Conservation (phyloP, 306 rosid species). For the Purshia tridentata region DNA sequence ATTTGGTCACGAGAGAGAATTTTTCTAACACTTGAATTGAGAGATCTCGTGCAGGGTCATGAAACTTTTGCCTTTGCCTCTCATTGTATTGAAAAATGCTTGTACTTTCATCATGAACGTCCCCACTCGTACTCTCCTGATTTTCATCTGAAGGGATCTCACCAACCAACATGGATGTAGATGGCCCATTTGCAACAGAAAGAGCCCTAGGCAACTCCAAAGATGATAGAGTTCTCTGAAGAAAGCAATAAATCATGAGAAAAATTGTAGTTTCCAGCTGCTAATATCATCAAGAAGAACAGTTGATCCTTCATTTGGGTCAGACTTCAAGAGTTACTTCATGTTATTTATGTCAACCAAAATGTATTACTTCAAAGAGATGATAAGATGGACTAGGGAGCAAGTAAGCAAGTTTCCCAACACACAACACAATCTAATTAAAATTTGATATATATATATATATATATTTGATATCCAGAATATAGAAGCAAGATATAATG, state of each 20-base stretch:
- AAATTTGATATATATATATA: too few species aligned
- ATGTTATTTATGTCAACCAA: neutral
- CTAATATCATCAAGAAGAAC: neutral
- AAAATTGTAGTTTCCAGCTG: constrained; percentile 25
- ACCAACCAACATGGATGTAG: constrained; percentile 40
- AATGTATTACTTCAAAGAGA: too few species aligned
- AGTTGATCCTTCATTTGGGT: neutral
- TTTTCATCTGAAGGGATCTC: constrained; percentile 49
- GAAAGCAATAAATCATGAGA: constrained; percentile 36
- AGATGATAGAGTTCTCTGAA: constrained; percentile 88
- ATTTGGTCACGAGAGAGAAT: constrained; percentile 93
- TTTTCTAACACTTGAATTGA: constrained; percentile 94
- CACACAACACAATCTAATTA: neutral
- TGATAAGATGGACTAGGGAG: neutral
- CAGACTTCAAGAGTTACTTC: neutral
- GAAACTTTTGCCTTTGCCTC: constrained; percentile 57
- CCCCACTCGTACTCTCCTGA: constrained; percentile 48
- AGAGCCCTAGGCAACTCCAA: constrained; percentile 92
- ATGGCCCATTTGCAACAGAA: constrained; percentile 56
- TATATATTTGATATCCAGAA: too few species aligned
- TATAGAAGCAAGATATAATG: constrained; percentile 2
- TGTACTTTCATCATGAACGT: constrained; percentile 40
- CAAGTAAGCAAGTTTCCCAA: neutral
- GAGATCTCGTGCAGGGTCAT: constrained; percentile 90
- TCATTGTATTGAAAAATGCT: constrained; percentile 51